Evolutionary conservation across 495 filamentous ascomycete species (phyloP), one percentile per base, ranked within the genome.

Genomic region (Aspergillus taichungensis): DNA sequence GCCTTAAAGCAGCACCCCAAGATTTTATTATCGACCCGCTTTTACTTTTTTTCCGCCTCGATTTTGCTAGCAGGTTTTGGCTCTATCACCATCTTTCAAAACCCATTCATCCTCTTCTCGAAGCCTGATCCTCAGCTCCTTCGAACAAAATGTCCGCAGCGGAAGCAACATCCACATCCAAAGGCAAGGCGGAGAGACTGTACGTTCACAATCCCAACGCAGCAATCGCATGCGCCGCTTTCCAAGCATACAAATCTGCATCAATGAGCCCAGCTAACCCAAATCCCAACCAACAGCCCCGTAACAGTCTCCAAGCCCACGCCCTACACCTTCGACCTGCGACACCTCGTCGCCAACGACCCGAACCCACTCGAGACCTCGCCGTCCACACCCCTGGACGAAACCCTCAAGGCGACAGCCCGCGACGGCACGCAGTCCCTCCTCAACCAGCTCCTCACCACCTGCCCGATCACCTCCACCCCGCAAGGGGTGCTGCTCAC

Each of bases 311-410:
- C 78, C 27, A 89, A 90, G 61, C 85, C 87, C 0, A 94, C 80
- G 1, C 90, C 87, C 34, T 91, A 91, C 72, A 87, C 83, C 59
- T 95, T 94, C 74, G 88, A 95, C 67, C 80, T 95, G 9, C 89
- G 88, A 51, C 78, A 91, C 59, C 80, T 96, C 46, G 74, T 89
- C 55, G 80, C 75, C 62, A 77, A 78, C 55, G 88, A 95, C 71
- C 76, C 86, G 0, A 92, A 91, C 70, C 88, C 90, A 0, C 70
- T 95, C 35, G 72, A 73, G 37, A 65, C 73, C 46, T 49, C 51
- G 40, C 57, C 42, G 33, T 63, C 57, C 39, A 57, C 61, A 33
- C 50, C 45, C 5, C 43, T 79, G 49, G 69, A 75, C 50, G 56
- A 50, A 14, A 55, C 68, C 28, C 80, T 97, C 37, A 70, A 79